These are phyloP conservation scores for Penicillium subrubescens DNA, from an alignment of 495 filamentous ascomycete species.

Conservation along the genomic window DNA sequence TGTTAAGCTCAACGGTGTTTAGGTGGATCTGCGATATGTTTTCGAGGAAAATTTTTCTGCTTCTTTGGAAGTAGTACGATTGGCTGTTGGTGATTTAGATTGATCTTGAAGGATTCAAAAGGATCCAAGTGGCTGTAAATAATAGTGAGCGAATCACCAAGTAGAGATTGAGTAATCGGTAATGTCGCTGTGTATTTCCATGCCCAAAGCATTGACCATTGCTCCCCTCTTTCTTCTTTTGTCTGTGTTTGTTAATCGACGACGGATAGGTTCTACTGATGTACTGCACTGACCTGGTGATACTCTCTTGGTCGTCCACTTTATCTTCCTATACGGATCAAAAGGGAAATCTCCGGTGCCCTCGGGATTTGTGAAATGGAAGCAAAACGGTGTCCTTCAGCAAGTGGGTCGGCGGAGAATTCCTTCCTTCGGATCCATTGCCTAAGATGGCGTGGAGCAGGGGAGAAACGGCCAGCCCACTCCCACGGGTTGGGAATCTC, in stretches of 20 bases:
- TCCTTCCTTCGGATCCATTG: constrained; percentile 20
- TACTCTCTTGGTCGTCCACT: background rate
- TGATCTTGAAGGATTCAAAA: background rate
- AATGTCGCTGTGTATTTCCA: background rate
- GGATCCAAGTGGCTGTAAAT: background rate
- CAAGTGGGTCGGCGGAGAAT: constrained; percentile 20
- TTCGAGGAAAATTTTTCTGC: background rate
- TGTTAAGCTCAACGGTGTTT: background rate
- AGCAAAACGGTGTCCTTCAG: constrained; percentile 7
- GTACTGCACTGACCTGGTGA: background rate
- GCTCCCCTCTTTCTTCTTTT: background rate
- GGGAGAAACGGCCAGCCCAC: constrained; percentile 15
- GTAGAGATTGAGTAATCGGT: background rate
- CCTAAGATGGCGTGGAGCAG: constrained; percentile 21
- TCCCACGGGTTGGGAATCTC: constrained; percentile 15
- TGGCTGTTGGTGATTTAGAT: background rate
- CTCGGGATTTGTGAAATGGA: constrained; percentile 23
- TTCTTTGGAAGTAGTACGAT: background rate
- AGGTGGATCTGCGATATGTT: background rate
- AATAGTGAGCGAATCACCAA: background rate
- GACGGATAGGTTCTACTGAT: background rate
- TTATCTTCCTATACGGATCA: background rate
- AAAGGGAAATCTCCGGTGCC: constrained; percentile 16
- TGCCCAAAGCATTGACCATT: background rate
- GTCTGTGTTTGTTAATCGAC: background rate